Conservation (phyloP, 257 asterid species). For the Pogostemon cablin region DNA sequence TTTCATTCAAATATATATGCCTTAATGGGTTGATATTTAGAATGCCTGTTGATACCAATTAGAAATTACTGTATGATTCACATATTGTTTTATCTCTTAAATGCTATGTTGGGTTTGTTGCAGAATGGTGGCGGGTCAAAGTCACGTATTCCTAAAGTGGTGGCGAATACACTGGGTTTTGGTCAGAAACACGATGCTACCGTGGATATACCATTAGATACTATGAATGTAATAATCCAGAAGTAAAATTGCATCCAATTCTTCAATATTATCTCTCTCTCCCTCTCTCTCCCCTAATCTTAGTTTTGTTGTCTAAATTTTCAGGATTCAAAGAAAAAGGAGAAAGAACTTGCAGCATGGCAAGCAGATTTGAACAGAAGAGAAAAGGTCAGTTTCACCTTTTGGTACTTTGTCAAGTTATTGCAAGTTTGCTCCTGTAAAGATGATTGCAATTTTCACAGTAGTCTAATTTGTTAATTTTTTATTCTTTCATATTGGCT, state of each 20-base stretch:
- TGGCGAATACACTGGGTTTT: conserved; percentile 84
- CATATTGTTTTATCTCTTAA: conserved; percentile 19
- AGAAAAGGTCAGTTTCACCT: conserved; percentile 68
- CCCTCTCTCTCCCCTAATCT: neutral
- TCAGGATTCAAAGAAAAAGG: conserved; percentile 78
- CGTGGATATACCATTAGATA: conserved; percentile 87
- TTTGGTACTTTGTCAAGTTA: neutral
- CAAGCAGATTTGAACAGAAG: conserved; percentile 85
- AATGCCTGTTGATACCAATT: neutral
- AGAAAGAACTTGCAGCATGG: conserved; percentile 81
- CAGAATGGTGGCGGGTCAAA: conserved; percentile 86
- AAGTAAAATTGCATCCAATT: conserved; percentile 20
- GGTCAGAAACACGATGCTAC: conserved; percentile 98
- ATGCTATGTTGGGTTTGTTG: conserved; percentile 28
- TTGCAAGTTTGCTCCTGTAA: neutral
- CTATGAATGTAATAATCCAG: conserved; percentile 58
- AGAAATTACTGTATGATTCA: conserved; percentile 26
- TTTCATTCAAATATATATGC: neutral
- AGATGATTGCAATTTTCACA: neutral
- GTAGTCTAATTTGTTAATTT: neutral
- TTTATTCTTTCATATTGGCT: neutral
- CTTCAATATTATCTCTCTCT: conserved; percentile 26
- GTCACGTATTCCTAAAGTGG: conserved; percentile 77
- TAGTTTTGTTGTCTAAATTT: conserved; percentile 32
- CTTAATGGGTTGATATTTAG: neutral